Evolutionary conservation across 176 grass and related monocot species (phyloP).

Genomic region (Dactylis glomerata): DNA sequence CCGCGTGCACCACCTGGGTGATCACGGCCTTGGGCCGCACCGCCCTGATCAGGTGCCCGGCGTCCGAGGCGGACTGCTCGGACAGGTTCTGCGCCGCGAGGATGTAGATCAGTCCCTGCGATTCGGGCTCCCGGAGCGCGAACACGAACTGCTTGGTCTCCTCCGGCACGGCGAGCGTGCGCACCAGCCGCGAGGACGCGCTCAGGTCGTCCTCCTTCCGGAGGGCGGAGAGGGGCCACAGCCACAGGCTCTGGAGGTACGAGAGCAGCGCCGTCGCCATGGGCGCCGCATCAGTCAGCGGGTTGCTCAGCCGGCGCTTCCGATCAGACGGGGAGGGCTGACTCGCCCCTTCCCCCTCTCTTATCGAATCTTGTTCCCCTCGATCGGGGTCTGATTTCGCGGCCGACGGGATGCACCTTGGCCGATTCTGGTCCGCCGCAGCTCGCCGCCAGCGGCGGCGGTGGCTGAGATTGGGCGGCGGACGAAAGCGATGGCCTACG

Average conservation of each 20-base stretch:
- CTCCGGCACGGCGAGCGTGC: slow-evolving; percentile 63
- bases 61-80: slow-evolving; percentile 71
- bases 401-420: neutral
- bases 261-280: slow-evolving; percentile 69
- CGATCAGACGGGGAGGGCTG: slow-evolving; percentile 16
- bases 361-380: neutral
- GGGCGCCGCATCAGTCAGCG: slow-evolving; percentile 42
- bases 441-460: slow-evolving; percentile 3
- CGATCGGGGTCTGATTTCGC: neutral
- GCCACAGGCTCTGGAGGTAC: slow-evolving; percentile 59
- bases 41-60: slow-evolving; percentile 65
- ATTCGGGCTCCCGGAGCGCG: slow-evolving; percentile 61
- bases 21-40: slow-evolving; percentile 71
- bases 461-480: slow-evolving; percentile 10
- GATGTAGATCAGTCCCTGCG: slow-evolving; percentile 70
- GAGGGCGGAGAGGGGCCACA: slow-evolving; percentile 73
- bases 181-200: slow-evolving; percentile 57
- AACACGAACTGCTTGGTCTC: slow-evolving; percentile 91
- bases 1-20: slow-evolving; percentile 63
- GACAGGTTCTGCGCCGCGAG: slow-evolving; percentile 81
- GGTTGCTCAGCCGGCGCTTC: neutral
- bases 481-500: neutral
- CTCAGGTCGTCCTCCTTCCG: slow-evolving; percentile 67
- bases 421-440: neutral
- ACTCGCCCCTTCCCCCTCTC: neutral